Conservation (phyloP, 345 rosid species). For the Pugionium cornutum region DNA sequence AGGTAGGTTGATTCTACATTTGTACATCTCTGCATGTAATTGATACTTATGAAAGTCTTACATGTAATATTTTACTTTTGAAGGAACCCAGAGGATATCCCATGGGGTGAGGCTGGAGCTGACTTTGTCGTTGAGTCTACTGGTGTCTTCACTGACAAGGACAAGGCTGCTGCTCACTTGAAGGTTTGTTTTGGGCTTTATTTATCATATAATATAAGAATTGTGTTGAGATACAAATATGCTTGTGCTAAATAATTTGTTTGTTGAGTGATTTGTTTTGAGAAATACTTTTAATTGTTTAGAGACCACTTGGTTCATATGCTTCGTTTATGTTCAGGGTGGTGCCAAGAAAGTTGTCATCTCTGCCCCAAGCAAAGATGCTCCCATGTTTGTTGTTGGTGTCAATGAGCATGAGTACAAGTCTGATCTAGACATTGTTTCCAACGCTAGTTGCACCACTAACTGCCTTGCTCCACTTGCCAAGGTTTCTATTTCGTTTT, state of each 20-base stretch:
- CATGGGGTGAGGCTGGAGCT: slow-evolving; percentile 85
- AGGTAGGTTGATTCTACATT: slow-evolving; percentile 40
- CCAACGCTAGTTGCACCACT: slow-evolving; percentile 96
- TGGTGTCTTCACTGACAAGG: slow-evolving; percentile 92
- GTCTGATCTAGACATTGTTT: slow-evolving; percentile 66
- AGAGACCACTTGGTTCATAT: too few relatives aligned
- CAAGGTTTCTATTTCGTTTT: slow-evolving; percentile 56
- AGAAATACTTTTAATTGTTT: too few relatives aligned
- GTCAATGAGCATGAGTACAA: slow-evolving; percentile 85
- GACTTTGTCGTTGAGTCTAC: slow-evolving; percentile 78
- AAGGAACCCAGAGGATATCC: slow-evolving; percentile 92
- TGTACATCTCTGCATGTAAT: not conserved
- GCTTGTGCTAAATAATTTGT: not conserved
- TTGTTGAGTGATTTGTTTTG: not conserved
- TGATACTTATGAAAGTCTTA: not conserved
- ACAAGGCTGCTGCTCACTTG: slow-evolving; percentile 91
- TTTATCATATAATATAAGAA: not conserved
- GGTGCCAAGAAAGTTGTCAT: slow-evolving; percentile 93
- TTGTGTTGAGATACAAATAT: too few relatives aligned
- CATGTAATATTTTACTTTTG: not conserved
- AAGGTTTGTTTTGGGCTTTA: slow-evolving; percentile 50
- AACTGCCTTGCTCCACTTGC: slow-evolving; percentile 95
- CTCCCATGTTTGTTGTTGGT: slow-evolving; percentile 95
- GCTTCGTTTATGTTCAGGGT: slow-evolving; percentile 51
- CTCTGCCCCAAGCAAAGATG: slow-evolving; percentile 92